These are phyloP conservation scores for Fusarium sp. DNA, from an alignment of 2,329 filamentous ascomycete genomes.

Conservation along the genomic window DNA sequence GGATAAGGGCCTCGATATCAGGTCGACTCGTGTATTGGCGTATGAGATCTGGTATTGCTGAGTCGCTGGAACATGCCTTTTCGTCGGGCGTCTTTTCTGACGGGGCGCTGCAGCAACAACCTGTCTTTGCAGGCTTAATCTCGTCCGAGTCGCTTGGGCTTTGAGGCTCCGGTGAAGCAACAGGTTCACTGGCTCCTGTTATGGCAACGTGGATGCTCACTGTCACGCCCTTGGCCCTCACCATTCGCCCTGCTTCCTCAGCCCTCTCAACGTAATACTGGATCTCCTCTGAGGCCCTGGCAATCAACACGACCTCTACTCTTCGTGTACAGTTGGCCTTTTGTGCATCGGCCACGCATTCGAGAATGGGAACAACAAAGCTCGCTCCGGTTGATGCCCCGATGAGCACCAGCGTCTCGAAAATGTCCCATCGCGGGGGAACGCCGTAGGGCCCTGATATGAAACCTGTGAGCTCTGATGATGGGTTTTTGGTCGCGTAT, in stretches of 20 bases:
- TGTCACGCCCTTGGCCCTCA: slow-evolving; percentile 58
- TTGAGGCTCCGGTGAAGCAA: slow-evolving; percentile 46
- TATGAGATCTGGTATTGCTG: slow-evolving; percentile 47
- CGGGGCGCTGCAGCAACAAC: slow-evolving; percentile 39
- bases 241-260: slow-evolving; percentile 57
- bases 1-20: slow-evolving; percentile 64
- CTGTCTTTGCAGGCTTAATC: slow-evolving; percentile 28
- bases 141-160: slow-evolving; percentile 37
- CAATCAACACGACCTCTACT: slow-evolving; percentile 65
- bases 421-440: slow-evolving; percentile 68
- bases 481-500: slow-evolving; percentile 55
- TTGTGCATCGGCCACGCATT: slow-evolving; percentile 60
- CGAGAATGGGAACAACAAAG: slow-evolving; percentile 70
- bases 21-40: slow-evolving; percentile 61
- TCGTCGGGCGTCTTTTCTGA: slow-evolving; percentile 16
- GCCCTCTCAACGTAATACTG: slow-evolving; percentile 65
- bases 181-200: slow-evolving; percentile 51
- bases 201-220: slow-evolving; percentile 66
- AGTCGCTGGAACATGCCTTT: slow-evolving; percentile 27
- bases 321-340: slow-evolving; percentile 61
- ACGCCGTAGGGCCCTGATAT: slow-evolving; percentile 68
- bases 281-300: slow-evolving; percentile 64
- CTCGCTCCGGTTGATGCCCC: slow-evolving; percentile 74
- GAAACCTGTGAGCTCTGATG: slow-evolving; percentile 53
- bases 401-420: slow-evolving; percentile 70